phyloP scores from a whole-genome alignment of 2,329 filamentous ascomycete species.

The Paracorniculantispora psalliotae region DNA sequence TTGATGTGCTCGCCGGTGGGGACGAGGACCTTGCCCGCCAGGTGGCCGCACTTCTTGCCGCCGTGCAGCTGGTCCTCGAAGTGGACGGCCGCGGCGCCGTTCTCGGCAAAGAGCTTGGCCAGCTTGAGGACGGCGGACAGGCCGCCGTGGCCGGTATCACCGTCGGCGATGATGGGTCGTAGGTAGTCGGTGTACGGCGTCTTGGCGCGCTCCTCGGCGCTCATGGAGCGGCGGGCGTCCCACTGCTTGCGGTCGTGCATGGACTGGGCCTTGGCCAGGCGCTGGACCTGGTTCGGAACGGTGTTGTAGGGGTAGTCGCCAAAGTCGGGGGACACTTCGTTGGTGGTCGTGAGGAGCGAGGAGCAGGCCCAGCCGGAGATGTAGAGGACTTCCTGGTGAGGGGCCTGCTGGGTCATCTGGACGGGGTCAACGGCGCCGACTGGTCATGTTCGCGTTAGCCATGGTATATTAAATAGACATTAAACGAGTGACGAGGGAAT shows the following conservation, averaged over 20 bases:
- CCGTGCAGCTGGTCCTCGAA: constrained; percentile 98
- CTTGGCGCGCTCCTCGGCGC: constrained; percentile 62
- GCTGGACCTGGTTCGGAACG: constrained; percentile 95
- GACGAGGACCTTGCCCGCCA: constrained; percentile 93
- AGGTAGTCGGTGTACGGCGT: constrained; percentile 89
- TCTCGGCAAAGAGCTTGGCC: constrained; percentile 95
- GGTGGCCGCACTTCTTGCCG: constrained; percentile 96
- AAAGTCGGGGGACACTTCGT: constrained; percentile 96
- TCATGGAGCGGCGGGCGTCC: constrained; percentile 77
- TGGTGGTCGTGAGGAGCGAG: constrained; percentile 84
- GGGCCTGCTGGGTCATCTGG: constrained; percentile 97
- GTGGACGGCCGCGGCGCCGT: constrained; percentile 91
- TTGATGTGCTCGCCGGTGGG: constrained; percentile 96
- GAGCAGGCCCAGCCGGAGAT: constrained; percentile 98
- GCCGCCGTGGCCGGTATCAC: constrained; percentile 92
- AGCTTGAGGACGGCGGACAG: constrained; percentile 91
- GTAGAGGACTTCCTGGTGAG: constrained; percentile 93
- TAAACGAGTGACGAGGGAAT: background rate
- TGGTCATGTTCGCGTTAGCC: no score
- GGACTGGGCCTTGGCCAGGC: constrained; percentile 92
- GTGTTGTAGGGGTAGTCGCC: constrained; percentile 99
- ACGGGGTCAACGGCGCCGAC: constrained; percentile 98
- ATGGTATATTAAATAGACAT: no score
- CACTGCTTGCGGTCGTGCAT: constrained; percentile 96
- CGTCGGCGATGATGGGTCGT: constrained; percentile 91